phyloP scores from a whole-genome alignment of 1,139 yeast species.

The Protomyces gravidus region DNA sequence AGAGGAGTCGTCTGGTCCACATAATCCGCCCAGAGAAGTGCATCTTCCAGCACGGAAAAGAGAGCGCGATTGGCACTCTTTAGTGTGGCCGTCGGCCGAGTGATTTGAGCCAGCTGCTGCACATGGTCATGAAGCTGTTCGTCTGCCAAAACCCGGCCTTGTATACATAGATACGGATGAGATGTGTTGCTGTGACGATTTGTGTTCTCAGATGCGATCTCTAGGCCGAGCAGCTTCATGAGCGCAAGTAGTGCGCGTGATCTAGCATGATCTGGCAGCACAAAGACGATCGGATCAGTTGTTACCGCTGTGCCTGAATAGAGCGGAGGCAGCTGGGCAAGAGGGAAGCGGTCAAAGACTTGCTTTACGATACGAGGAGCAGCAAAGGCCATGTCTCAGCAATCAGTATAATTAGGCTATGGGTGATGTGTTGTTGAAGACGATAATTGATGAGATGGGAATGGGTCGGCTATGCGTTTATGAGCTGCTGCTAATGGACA shows the following conservation, averaged over 20 bases:
- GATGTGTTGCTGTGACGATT: background rate
- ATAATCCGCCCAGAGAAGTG: background rate
- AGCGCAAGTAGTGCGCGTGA: background rate
- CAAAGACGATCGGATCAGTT: background rate
- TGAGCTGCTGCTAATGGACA: no score
- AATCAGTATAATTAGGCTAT: background rate
- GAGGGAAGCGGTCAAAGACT: constrained; percentile 15
- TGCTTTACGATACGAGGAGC: constrained; percentile 14
- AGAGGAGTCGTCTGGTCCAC: background rate
- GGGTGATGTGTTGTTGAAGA: no score
- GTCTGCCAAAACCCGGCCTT: background rate
- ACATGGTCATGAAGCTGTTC: background rate
- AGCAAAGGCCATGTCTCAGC: background rate
- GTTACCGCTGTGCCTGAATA: background rate
- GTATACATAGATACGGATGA: background rate
- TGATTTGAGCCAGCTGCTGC: background rate
- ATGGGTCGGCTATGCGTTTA: no score
- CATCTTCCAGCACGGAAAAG: background rate
- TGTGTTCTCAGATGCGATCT: background rate
- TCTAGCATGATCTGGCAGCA: background rate
- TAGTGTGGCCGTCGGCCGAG: background rate
- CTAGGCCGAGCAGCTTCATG: background rate
- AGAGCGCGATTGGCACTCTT: background rate
- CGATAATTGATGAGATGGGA: no score
- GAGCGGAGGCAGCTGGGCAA: constrained; percentile 8